Evolutionary conservation across 305 asterid genomes (phyloP).

Genomic region (Fraxinus dipetala): DNA sequence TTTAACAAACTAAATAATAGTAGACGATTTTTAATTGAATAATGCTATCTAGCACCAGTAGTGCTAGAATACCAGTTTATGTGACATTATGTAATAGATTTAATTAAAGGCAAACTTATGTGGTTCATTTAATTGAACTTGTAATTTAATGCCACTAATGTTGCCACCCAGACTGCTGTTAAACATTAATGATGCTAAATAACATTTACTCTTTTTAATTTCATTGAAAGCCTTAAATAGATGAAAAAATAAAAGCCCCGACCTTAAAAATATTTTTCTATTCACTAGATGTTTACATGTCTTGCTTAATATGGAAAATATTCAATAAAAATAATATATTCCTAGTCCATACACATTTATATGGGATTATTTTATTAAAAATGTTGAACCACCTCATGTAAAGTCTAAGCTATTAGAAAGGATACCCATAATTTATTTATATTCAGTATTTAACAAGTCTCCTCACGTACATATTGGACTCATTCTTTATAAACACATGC

Average conservation of each 20-base stretch:
- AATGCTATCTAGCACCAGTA: background rate
- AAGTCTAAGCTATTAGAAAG: background rate
- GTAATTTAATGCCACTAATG: background rate
- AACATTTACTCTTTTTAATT: background rate
- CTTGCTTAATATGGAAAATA: background rate
- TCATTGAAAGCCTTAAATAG: background rate
- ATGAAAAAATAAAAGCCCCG: background rate
- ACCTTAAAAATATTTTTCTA: background rate
- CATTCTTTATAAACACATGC: background rate
- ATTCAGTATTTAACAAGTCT: background rate
- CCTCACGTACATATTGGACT: background rate
- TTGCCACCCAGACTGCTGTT: background rate
- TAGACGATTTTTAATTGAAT: background rate
- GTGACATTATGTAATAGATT: background rate
- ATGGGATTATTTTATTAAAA: background rate
- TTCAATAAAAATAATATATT: background rate
- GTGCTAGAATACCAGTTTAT: background rate
- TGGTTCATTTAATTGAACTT: background rate
- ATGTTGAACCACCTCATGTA: background rate
- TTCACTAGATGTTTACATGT: background rate
- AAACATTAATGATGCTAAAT: background rate
- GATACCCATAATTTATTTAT: background rate
- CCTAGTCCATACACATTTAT: background rate
- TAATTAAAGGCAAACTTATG: background rate
- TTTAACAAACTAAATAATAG: background rate